Evolutionary conservation across 192 early-diverging fungal genomes (phyloP).

Genomic region (Linnemannia exigua): DNA sequence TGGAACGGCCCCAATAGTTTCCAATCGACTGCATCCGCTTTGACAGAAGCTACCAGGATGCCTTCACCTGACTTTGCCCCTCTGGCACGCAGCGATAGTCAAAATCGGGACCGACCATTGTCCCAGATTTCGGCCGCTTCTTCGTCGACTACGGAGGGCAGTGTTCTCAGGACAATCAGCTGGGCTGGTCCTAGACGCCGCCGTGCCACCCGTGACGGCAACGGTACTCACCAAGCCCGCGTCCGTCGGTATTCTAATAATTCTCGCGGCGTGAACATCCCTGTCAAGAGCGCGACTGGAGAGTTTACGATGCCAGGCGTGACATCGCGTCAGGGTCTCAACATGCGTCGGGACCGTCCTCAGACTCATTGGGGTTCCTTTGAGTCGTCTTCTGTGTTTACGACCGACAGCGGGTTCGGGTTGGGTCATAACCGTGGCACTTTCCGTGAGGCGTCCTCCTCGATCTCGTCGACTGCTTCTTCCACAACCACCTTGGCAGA

Average conservation of each 20-base stretch:
- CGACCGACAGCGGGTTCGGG: neutral
- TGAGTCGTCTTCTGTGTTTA: neutral
- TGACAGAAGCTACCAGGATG: neutral
- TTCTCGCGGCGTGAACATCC: neutral
- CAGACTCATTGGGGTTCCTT: slow-evolving; percentile 22
- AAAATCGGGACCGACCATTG: neutral
- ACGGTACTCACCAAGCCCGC: neutral
- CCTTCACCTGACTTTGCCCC: neutral
- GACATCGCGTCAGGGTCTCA: neutral
- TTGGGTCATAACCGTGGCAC: neutral
- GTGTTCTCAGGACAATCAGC: slow-evolving; percentile 2
- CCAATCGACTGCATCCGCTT: slow-evolving; percentile 5
- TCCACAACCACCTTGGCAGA: slow-evolving; percentile 16
- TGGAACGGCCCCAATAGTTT: slow-evolving; percentile 17
- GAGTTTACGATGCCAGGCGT: neutral
- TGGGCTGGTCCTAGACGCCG: slow-evolving; percentile 32
- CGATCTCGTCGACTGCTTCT: slow-evolving; percentile 11
- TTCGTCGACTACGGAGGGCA: neutral
- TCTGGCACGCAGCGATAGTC: neutral
- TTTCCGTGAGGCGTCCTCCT: neutral
- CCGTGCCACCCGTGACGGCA: slow-evolving; percentile 9
- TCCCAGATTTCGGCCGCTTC: neutral
- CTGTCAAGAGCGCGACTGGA: neutral
- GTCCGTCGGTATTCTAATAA: slow-evolving; percentile 31
- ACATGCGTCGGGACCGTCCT: slow-evolving; percentile 9